Evolutionary conservation across 805 yeast genomes (phyloP).

Genomic region (Saturnispora quitensis): DNA sequence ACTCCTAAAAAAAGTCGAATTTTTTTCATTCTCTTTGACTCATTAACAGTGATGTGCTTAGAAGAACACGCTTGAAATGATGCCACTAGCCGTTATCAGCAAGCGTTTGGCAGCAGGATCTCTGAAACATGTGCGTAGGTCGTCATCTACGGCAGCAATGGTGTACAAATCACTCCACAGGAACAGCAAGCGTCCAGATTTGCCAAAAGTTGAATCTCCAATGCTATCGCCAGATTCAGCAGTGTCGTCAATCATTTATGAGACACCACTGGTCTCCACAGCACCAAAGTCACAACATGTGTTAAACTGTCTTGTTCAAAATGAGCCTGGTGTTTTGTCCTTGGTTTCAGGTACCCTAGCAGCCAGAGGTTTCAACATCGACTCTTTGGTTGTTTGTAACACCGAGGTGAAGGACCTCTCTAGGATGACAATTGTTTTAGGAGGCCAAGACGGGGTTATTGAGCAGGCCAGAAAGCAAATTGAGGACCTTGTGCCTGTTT

Average conservation of each 20-base stretch:
- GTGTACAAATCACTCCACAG: slow-evolving; percentile 91
- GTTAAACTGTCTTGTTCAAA: slow-evolving; percentile 92
- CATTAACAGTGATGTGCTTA: not conserved
- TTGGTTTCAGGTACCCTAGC: slow-evolving; percentile 92
- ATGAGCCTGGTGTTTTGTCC: slow-evolving; percentile 96
- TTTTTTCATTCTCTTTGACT: not conserved
- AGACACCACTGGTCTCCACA: slow-evolving; percentile 61
- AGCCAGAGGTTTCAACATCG: slow-evolving; percentile 97
- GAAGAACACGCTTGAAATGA: not conserved
- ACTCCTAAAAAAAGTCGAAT: not conserved
- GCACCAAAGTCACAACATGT: slow-evolving; percentile 77
- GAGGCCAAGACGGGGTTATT: slow-evolving; percentile 91
- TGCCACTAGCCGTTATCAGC: slow-evolving; percentile 1
- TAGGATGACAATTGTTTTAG: slow-evolving; percentile 91
- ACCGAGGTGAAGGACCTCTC: slow-evolving; percentile 94
- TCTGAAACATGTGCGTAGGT: slow-evolving; percentile 7
- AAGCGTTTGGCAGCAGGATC: not conserved
- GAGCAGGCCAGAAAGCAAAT: slow-evolving; percentile 98
- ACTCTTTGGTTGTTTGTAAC: slow-evolving; percentile 91
- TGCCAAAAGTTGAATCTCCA: slow-evolving; percentile 90
- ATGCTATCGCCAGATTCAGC: slow-evolving; percentile 96
- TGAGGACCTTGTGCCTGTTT: slow-evolving; percentile 96
- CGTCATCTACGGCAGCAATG: slow-evolving; percentile 84
- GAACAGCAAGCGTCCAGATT: slow-evolving; percentile 76
- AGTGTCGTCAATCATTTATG: slow-evolving; percentile 89